Evolutionary conservation across 2,329 filamentous ascomycete species (phyloP).

Genomic region (Botrytis deweyae): DNA sequence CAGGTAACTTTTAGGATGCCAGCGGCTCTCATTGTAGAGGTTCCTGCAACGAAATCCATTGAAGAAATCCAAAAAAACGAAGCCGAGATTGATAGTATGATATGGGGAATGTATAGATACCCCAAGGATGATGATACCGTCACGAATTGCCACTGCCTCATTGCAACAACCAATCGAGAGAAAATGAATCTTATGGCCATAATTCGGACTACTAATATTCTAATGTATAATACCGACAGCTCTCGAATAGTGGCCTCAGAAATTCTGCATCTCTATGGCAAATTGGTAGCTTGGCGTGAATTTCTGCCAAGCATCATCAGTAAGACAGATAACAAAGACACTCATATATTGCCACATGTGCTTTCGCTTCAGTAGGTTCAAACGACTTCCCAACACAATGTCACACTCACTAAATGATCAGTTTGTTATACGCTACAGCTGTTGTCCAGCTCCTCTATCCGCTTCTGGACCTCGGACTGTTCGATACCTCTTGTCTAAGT

Average conservation of each 20-base stretch:
- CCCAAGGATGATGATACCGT: neutral
- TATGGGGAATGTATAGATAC: neutral
- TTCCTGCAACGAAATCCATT: neutral
- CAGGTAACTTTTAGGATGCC: neutral
- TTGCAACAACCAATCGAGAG: neutral
- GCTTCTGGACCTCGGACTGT: neutral
- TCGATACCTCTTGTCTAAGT: neutral
- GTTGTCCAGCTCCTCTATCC: neutral
- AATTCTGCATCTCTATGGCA: neutral
- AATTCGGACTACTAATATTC: neutral
- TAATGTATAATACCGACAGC: neutral
- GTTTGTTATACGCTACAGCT: neutral
- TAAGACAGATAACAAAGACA: neutral
- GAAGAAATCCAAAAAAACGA: neutral
- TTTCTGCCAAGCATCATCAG: neutral
- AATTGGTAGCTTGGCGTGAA: neutral
- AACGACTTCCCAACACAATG: neutral
- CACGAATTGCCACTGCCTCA: neutral
- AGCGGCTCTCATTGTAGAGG: neutral
- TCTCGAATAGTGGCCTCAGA: neutral
- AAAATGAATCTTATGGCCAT: neutral
- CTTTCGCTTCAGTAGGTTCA: neutral
- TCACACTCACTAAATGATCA: neutral
- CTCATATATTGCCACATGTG: neutral
- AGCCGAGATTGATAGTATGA: neutral